Conservation (phyloP, 768 basidiomycete genomes). For the Phylloporus rhodoxanthus region DNA sequence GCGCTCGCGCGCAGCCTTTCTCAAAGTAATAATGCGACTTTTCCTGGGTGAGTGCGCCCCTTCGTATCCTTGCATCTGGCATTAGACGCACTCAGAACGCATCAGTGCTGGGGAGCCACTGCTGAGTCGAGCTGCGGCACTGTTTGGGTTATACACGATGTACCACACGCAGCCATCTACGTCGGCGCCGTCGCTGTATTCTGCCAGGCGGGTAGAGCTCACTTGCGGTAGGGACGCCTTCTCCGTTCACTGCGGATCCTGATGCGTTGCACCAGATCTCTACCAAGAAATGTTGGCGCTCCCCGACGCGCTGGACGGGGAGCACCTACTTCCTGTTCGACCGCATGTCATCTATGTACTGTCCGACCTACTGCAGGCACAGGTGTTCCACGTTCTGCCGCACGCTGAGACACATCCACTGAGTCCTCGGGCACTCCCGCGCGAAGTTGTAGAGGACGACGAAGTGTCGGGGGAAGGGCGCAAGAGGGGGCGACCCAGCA, state of each 20-base stretch:
- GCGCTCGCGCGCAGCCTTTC: constrained; percentile 57
- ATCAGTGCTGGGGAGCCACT: constrained; percentile 44
- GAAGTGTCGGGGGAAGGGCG: constrained; percentile 11
- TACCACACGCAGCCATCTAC: constrained; percentile 59
- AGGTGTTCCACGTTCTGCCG: constrained; percentile 59
- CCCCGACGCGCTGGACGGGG: constrained; percentile 39
- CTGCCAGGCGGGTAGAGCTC: constrained; percentile 51
- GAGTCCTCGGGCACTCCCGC: constrained; percentile 62
- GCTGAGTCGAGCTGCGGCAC: constrained; percentile 50
- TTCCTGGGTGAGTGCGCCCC: constrained; percentile 52
- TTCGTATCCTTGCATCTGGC: not conserved
- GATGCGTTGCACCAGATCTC: constrained; percentile 42
- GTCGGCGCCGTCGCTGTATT: constrained; percentile 46
- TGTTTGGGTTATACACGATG: constrained; percentile 70
- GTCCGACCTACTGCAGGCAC: constrained; percentile 40
- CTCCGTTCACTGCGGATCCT: not conserved
- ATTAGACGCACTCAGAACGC: constrained; percentile 40
- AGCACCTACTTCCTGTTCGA: constrained; percentile 40
- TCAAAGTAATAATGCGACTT: constrained; percentile 52
- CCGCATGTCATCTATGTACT: constrained; percentile 48
- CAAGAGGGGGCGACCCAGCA: constrained; percentile 61
- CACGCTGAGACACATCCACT: constrained; percentile 41
- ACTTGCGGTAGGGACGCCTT: constrained; percentile 43
- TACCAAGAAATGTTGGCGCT: constrained; percentile 45
- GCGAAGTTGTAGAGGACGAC: constrained; percentile 50